Evolutionary conservation across 257 asterid species (phyloP), one percentile per base, ranked within the genome.

Genomic region (Paulownia fortunei): DNA sequence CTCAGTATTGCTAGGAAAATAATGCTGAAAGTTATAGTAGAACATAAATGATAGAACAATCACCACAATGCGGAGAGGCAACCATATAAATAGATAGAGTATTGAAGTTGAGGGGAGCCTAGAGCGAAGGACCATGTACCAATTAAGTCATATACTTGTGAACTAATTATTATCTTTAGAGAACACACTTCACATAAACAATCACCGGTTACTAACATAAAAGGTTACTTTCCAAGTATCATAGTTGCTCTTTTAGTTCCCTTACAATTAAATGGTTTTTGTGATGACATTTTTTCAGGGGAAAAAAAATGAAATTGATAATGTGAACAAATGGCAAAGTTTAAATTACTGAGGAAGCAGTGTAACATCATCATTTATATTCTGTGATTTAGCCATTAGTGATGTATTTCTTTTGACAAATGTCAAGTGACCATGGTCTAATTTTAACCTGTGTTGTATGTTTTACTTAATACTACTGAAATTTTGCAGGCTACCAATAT

Each of bases 401-500:
- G 27, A 27, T 21, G 34, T 61, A 10, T 54, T 39, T 41, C 7
- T 64, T 42, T 19, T 30, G 41, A 69, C 44, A 47, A 61, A 30
- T 19, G 15, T 69, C 44, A 19, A 8, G 60, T 51, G 42, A 39
- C 36, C 37, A 39, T 61, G 63, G 36, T 78, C 34, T 52, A 73
- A n/a, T 54, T 62, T 73, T 26, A 68, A 19, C 59, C 6, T 59
- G 15, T 66, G 72, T 63, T 46, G 64, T 61, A 63, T 76, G 37
- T 32, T 84, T 69, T 68, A 13, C 54, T 42, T 74, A 55, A 58
- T 47, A 24, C 24, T 32, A 34, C 58, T 62, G 8, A 77, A 32
- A n/a, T 16, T 82, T 47, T 83, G 71, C 88, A 96, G 99, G 97
- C 97, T 66, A 96, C 99, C 83, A 96, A 87, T 76, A 96, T 92